Evolutionary conservation across 106 monocot species (phyloP), one percentile per base, ranked within the genome.

Genomic region (Platanthera zijinensis): DNA sequence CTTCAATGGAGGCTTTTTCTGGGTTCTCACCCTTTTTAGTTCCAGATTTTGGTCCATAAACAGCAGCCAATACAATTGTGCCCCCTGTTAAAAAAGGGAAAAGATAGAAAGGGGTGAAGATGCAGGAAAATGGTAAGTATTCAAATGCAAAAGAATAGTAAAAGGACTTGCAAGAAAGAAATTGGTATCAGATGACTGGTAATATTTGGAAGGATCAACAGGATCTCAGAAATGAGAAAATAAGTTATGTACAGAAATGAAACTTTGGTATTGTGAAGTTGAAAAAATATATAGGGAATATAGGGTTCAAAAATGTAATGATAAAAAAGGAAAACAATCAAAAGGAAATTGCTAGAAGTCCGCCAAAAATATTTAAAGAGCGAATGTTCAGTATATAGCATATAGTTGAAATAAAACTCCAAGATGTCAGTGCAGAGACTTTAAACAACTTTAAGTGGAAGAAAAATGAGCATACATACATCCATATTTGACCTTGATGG

Each of bases 21-120:
- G 97, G 97, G 77, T 99, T 92, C 70, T 94, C 94, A 6, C 92
- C 97, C 83, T 94, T 99, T 75, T 81, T 94, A 7, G 92, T 92
- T 77, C 97, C 97, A 48, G 90, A 83, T 84, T 94, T 99, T 12
- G 97, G 97, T 32, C 97, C 97, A 86, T 88, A 99, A 68, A 99
- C 93, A 75, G 92, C 91, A 79, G 94, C 97, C 75, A 99, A 76
- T n/a, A 94, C 90, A 48, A 86, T 85, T 17, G 97, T 99, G 51
- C 94, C 82, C 72, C 96, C 96, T 96, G 68, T 19, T 54, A 4
- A 59, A 68, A 25, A 7, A 7, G 6, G 28, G 30, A 61, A 76
- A 39, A 10, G 8, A 50, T 1, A 46, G 7, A 66, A 66, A 32
- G 15, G 6, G 30, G 11, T 7, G 17, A 49, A 76, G 14, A 57